Conservation (phyloP, 768 basidiomycete genomes). For the Suillus ampliporus region DNA sequence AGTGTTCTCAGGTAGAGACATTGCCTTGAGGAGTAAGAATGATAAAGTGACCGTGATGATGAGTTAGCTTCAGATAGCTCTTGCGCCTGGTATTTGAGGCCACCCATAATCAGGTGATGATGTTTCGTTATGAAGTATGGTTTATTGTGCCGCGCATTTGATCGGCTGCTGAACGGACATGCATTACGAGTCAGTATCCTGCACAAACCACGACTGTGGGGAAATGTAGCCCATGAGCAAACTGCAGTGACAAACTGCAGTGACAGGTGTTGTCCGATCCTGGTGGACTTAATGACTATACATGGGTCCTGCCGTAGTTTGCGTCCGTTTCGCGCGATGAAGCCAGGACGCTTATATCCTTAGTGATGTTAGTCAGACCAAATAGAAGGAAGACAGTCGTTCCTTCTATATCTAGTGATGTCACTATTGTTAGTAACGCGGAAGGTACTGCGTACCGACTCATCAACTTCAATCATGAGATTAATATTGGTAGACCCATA, state of each 20-base stretch:
- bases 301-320: too few relatives aligned
- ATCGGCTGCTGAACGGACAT: background rate
- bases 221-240: background rate
- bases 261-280: background rate
- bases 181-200: background rate
- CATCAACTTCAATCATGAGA: background rate
- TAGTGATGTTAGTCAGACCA: too few relatives aligned
- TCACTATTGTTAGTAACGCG: background rate
- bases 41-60: background rate
- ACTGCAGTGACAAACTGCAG: too few relatives aligned
- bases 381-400: too few relatives aligned
- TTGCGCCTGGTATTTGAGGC: background rate
- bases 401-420: too few relatives aligned
- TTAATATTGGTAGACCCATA: too few relatives aligned
- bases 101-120: background rate
- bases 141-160: background rate
- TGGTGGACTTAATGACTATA: background rate
- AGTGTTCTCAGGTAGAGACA: conserved; percentile 41
- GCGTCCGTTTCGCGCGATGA: background rate
- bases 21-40: conserved; percentile 6
- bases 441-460: background rate
- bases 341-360: background rate
- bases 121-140: background rate
- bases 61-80: background rate
- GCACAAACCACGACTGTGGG: background rate